A percentile compares a stretch with the other conserved stretches of the same genome.
These are phyloP conservation scores for Hansenula lynferdii DNA, from an alignment of 1,139 yeast genomes.

Conservation along the genomic window DNA sequence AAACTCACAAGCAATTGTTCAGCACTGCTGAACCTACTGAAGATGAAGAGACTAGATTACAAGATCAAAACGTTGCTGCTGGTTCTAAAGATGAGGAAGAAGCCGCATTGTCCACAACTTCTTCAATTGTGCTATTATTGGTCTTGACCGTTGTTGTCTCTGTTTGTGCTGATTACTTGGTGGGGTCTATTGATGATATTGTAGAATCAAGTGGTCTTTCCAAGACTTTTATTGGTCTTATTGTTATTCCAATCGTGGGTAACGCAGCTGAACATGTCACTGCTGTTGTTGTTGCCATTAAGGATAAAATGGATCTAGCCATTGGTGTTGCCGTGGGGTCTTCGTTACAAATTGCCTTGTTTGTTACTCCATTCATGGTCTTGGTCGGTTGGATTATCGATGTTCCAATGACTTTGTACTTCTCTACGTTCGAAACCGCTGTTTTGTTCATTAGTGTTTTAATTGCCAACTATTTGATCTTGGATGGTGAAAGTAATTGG, in stretches of 20 bases:
- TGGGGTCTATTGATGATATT: slow-evolving; percentile 85
- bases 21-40: slow-evolving; percentile 33
- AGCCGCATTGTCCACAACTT: slow-evolving; percentile 34
- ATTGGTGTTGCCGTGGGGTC: slow-evolving; percentile 98
- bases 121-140: slow-evolving; percentile 47
- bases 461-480: slow-evolving; percentile 77
- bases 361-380: slow-evolving; percentile 94
- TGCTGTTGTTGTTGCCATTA: slow-evolving; percentile 90
- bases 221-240: slow-evolving; percentile 91
- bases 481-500: slow-evolving; percentile 97
- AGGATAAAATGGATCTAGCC: slow-evolving; percentile 96
- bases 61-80: slow-evolving; percentile 3
- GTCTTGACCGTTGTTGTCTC: slow-evolving; percentile 78
- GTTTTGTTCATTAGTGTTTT: slow-evolving; percentile 85
- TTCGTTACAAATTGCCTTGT: slow-evolving; percentile 89
- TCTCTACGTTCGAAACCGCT: slow-evolving; percentile 91
- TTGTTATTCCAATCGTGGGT: slow-evolving; percentile 93
- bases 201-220: slow-evolving; percentile 83
- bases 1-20: slow-evolving; percentile 72
- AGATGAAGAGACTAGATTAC: slow-evolving; percentile 16
- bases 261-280: slow-evolving; percentile 99
- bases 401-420: slow-evolving; percentile 89
- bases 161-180: slow-evolving; percentile 88
- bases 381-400: slow-evolving; percentile 86
- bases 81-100: slow-evolving; percentile 22